Percentiles rank a stretch among this genome's conserved stretches.
These are phyloP conservation scores for Ormosia semicastrata DNA, from an alignment of 306 rosid genomes.

Conservation along the genomic window DNA sequence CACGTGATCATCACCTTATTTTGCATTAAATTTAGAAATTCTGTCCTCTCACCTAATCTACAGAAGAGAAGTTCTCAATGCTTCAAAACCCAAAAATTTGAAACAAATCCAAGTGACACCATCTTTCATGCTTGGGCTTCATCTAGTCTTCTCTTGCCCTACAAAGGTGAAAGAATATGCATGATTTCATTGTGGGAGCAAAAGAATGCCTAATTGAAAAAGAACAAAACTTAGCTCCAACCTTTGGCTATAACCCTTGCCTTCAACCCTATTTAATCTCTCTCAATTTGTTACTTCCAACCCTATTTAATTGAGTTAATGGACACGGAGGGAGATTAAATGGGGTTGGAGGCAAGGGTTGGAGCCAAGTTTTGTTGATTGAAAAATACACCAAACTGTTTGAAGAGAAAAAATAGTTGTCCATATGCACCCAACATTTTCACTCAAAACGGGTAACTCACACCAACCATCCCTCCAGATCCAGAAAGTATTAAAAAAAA, in stretches of 20 bases:
- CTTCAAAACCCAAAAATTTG: constrained; percentile 32
- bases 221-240: no score
- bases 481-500: not conserved
- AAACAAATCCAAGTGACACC: constrained; percentile 44
- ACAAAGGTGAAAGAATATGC: constrained; percentile 43
- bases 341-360: no score
- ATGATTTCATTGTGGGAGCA: constrained; percentile 43
- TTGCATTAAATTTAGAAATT: not conserved
- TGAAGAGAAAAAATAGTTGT: not conserved
- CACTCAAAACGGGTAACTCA: not conserved
- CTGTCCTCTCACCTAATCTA: constrained; percentile 28
- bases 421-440: not conserved
- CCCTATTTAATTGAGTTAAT: no score
- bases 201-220: constrained; percentile 13
- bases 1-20: not conserved
- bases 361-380: no score
- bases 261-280: no score
- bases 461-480: not conserved
- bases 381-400: not conserved
- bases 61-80: constrained; percentile 26
- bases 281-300: no score
- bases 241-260: no score
- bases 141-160: constrained; percentile 67
- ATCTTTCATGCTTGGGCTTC: constrained; percentile 50
- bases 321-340: no score